Conservation (phyloP, 179 eudicot genomes). For the Drosera spatulata region DNA sequence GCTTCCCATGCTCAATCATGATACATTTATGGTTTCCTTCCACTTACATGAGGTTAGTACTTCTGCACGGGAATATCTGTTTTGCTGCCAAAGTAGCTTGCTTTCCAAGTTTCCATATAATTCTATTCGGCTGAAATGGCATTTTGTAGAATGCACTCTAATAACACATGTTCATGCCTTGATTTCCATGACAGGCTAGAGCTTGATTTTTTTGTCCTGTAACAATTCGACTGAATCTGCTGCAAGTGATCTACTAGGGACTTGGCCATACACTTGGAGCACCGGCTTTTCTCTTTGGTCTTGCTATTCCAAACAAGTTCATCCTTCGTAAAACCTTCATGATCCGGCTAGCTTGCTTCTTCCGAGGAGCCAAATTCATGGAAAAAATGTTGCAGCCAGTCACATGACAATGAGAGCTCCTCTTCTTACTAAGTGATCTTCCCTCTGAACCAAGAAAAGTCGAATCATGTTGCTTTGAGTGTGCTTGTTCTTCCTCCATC, state of each 20-base stretch:
- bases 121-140: no score
- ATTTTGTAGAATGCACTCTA: no score
- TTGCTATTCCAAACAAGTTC: constrained; percentile 45
- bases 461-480: constrained; percentile 6
- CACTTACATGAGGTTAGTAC: no score
- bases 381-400: constrained; percentile 57
- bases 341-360: constrained; percentile 53
- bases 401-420: constrained; percentile 44
- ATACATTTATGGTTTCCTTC: no score
- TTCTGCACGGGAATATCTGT: no score
- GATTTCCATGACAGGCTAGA: no score
- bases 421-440: constrained; percentile 45
- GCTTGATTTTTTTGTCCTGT: no score
- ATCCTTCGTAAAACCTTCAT: constrained; percentile 49
- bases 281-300: constrained; percentile 37
- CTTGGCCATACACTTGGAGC: constrained; percentile 18
- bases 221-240: background rate
- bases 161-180: no score
- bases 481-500: constrained; percentile 18
- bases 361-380: constrained; percentile 58
- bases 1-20: no score
- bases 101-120: no score
- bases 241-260: background rate
- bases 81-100: no score
- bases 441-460: constrained; percentile 26